Evolutionary conservation across 768 basidiomycete genomes (phyloP), one percentile per base, ranked within the genome.

Genomic region (Lyophyllum shimeji): DNA sequence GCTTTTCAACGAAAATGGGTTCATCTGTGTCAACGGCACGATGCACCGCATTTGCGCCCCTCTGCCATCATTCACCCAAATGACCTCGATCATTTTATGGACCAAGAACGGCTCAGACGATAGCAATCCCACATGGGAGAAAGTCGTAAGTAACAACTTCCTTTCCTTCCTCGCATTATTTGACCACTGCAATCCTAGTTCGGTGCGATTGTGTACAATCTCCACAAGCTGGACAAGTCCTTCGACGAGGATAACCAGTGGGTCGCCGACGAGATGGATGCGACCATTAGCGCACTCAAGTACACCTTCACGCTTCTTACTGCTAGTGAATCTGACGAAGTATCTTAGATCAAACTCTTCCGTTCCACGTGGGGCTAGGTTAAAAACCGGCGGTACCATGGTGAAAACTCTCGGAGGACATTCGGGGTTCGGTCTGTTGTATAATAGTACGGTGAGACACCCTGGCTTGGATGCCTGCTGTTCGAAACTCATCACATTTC

Each of bases 161-260:
- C 37, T 8, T 39, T 5, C 7, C 5, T 12, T 3, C 3, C 13
- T 39, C 4, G 11, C 11, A 4, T 5, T n/a, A 39, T 12, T 15
- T 39, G 13, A 39, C 37, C 11, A 39, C 37, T 4, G 4, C 4
- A 4, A 39, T 17, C 13, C 5, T 39, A 39, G 37, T 1, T 59
- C 60, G 4, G 66, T 63, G 18, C 54, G 52, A 29, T 75, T 70
- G 57, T 64, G 45, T 1, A 63, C 58, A 39, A 39, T 17, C 11
- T 39, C 8, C 5, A 15, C 4, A 4, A 9, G 4, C 37, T 39
- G 37, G 37, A 39, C 37, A 15, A 6, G 17, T 12, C 11, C 5
- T 39, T 39, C n/a, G 13, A 5, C 8, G 7, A 7, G 11, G 7
- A 39, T 17, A 15, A 39, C 37, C 5, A 39, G n/a, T 12, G 3